Conservation (phyloP, 768 basidiomycete genomes). For the Amanita inopinata region DNA sequence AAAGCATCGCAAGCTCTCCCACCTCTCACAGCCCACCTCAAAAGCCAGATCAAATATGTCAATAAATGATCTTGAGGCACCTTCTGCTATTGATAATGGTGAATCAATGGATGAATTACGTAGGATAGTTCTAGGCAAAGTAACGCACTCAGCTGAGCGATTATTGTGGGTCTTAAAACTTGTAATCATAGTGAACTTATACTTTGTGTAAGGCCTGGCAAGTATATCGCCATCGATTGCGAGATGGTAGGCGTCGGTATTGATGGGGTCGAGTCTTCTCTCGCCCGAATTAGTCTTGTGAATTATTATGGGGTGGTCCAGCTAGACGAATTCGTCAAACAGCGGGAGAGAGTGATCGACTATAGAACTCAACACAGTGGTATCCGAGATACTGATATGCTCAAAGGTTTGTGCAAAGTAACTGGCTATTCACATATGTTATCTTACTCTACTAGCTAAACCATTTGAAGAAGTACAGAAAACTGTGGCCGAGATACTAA, state of each 20-base stretch:
- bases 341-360: slow-evolving; percentile 83
- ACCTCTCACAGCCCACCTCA: not conserved
- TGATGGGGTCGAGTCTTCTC: slow-evolving; percentile 70
- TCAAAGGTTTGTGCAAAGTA: slow-evolving; percentile 35
- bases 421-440: not conserved
- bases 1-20: slow-evolving; percentile 14
- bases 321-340: slow-evolving; percentile 80
- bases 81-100: slow-evolving; percentile 29
- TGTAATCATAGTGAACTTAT: not conserved
- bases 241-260: slow-evolving; percentile 97
- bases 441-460: slow-evolving; percentile 40
- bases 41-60: not conserved
- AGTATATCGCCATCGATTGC: slow-evolving; percentile 82
- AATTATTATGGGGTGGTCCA: slow-evolving; percentile 78
- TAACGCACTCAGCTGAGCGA: slow-evolving; percentile 30
- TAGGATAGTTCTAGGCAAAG: slow-evolving; percentile 42
- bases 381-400: slow-evolving; percentile 65
- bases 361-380: slow-evolving; percentile 90
- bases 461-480: slow-evolving; percentile 74
- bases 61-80: not conserved
- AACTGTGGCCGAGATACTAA: slow-evolving; percentile 63
- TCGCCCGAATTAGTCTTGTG: slow-evolving; percentile 85
- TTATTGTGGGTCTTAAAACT: slow-evolving; percentile 28
- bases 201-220: slow-evolving; percentile 40
- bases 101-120: slow-evolving; percentile 38